Evolutionary conservation across 805 yeast species (phyloP).

Genomic region (Yarrowia porcina): DNA sequence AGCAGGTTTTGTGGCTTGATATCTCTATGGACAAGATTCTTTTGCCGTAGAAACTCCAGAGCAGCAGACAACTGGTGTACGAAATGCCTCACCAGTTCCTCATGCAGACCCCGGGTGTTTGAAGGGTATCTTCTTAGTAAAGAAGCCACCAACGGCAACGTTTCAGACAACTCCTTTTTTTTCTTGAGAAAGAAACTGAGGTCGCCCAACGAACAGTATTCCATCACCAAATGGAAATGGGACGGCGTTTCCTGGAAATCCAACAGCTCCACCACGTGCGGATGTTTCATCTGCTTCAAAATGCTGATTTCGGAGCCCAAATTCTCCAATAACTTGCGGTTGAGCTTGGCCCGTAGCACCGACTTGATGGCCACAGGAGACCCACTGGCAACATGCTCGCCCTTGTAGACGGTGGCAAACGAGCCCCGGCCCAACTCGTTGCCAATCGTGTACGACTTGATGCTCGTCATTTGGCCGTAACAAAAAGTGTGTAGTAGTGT

Average conservation of each 20-base stretch:
- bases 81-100: constrained; percentile 75
- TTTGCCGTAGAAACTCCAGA: constrained; percentile 71
- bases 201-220: constrained; percentile 94
- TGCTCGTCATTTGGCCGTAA: not conserved
- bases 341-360: constrained; percentile 76
- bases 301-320: constrained; percentile 90
- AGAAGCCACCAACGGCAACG: constrained; percentile 75
- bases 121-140: constrained; percentile 80
- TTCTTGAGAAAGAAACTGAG: constrained; percentile 80
- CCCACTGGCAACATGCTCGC: constrained; percentile 48
- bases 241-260: constrained; percentile 74
- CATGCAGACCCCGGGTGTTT: constrained; percentile 75
- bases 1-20: constrained; percentile 88
- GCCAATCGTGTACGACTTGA: constrained; percentile 50
- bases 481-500: not conserved
- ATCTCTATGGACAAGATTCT: constrained; percentile 89
- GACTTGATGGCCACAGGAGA: constrained; percentile 83
- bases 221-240: constrained; percentile 90
- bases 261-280: constrained; percentile 82
- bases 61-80: constrained; percentile 84
- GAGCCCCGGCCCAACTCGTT: constrained; percentile 93
- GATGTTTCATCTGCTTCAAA: constrained; percentile 81
- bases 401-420: constrained; percentile 93
- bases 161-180: constrained; percentile 63
- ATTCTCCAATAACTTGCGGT: constrained; percentile 83